Evolutionary conservation across 2,329 filamentous ascomycete species (phyloP).

Genomic region (Aspergillus sp.): DNA sequence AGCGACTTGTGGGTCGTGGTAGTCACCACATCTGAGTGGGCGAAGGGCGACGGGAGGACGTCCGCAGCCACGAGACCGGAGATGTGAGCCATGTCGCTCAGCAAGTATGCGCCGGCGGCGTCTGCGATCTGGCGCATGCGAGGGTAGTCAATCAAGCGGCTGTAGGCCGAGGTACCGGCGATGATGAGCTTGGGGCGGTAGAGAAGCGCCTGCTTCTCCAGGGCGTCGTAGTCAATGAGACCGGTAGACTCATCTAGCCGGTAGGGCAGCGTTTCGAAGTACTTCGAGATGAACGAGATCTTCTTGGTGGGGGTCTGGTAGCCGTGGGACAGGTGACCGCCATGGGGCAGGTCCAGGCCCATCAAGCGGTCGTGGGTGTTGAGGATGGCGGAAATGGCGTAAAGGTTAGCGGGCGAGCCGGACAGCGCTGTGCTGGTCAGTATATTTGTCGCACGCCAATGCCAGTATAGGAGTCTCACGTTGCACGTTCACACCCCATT

Average conservation of each 20-base stretch:
- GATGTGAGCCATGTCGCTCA: conserved; percentile 99
- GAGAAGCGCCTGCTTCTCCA: conserved; percentile 85
- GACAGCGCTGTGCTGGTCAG: conserved; percentile 64
- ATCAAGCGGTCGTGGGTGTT: conserved; percentile 93
- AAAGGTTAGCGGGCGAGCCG: conserved; percentile 72
- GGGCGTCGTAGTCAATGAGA: conserved; percentile 93
- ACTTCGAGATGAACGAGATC: conserved; percentile 96
- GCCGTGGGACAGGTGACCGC: conserved; percentile 92
- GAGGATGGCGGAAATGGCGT: conserved; percentile 94
- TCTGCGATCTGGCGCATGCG: conserved; percentile 97
- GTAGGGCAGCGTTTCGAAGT: conserved; percentile 99
- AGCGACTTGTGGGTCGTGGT: conserved; percentile 99
- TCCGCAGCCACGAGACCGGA: conserved; percentile 91
- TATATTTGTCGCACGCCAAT: background rate
- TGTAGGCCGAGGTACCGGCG: conserved; percentile 96
- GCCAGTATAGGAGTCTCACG: conserved; percentile 52
- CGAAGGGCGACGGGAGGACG: conserved; percentile 92
- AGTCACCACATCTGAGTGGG: conserved; percentile 91
- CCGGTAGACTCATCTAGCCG: conserved; percentile 75
- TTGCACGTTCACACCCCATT: conserved; percentile 98
- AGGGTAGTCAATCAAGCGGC: conserved; percentile 93
- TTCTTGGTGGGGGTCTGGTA: conserved; percentile 97
- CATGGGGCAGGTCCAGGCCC: conserved; percentile 93
- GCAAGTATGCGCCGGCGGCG: conserved; percentile 87
- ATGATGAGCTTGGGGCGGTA: conserved; percentile 97